Evolutionary conservation across 495 filamentous ascomycete genomes (phyloP).

Genomic region (Penicillium longicatenatum): DNA sequence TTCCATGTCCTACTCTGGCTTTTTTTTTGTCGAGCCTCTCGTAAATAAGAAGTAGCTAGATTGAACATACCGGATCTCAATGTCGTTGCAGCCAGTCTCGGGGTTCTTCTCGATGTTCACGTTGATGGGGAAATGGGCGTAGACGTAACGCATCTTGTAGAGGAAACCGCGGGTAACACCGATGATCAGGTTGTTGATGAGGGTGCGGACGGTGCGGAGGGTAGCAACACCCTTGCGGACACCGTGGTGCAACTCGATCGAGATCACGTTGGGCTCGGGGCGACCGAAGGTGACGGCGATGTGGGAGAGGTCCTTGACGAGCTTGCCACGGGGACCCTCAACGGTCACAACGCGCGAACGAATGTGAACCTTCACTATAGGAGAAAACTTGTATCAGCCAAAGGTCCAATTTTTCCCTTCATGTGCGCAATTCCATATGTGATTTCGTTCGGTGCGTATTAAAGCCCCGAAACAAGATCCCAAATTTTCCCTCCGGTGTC

Average conservation of each 20-base stretch:
- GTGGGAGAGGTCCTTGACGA: constrained; percentile 93
- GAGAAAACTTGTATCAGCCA: constrained; percentile 34
- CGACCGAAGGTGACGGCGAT: constrained; percentile 92
- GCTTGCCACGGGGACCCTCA: constrained; percentile 94
- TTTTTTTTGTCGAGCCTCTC: not conserved
- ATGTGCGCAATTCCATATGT: constrained; percentile 6
- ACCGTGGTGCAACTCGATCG: constrained; percentile 97
- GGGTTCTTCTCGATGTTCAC: constrained; percentile 97
- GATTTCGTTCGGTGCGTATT: constrained; percentile 3
- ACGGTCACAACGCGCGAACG: constrained; percentile 94
- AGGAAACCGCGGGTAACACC: constrained; percentile 98
- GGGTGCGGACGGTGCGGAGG: constrained; percentile 92
- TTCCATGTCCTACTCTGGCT: not conserved
- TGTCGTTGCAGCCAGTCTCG: constrained; percentile 82
- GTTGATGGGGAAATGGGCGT: constrained; percentile 99
- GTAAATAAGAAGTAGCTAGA: constrained; percentile 9
- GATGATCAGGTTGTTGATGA: constrained; percentile 98
- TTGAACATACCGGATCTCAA: constrained; percentile 89
- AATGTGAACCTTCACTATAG: constrained; percentile 89
- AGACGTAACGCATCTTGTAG: constrained; percentile 99
- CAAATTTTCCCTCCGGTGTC: not conserved
- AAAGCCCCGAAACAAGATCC: not conserved
- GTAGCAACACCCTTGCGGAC: constrained; percentile 95
- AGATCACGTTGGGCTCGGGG: constrained; percentile 78
- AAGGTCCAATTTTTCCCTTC: not conserved